Evolutionary conservation across 495 filamentous ascomycete genomes (phyloP).

Genomic region (Trichoderma erinaceum): DNA sequence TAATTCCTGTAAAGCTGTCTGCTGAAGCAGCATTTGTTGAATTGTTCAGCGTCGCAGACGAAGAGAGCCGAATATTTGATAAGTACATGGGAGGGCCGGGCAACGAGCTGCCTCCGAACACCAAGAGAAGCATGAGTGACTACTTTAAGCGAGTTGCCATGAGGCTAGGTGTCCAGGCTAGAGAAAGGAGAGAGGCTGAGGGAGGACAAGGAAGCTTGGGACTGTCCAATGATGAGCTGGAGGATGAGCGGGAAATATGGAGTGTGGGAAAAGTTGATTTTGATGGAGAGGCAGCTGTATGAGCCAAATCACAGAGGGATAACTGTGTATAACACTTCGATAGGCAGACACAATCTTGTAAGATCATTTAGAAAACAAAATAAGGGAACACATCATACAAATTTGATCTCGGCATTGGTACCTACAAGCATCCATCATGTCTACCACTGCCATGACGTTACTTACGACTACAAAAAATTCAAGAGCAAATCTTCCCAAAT

Average conservation of each 20-base stretch:
- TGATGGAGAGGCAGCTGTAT: constrained; percentile 43
- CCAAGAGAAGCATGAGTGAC: constrained; percentile 87
- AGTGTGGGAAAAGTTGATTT: constrained; percentile 88
- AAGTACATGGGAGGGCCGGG: constrained; percentile 60
- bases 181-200: constrained; percentile 83
- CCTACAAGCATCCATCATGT: too few species aligned
- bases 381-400: too few species aligned
- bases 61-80: constrained; percentile 81
- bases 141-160: constrained; percentile 94
- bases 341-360: too few species aligned
- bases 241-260: constrained; percentile 95
- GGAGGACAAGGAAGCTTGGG: constrained; percentile 82
- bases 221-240: constrained; percentile 77
- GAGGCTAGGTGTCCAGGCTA: constrained; percentile 71
- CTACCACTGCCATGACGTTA: too few species aligned
- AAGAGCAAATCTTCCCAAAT: too few species aligned
- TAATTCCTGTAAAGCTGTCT: constrained; percentile 95
- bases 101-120: constrained; percentile 53
- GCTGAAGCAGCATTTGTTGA: constrained; percentile 91
- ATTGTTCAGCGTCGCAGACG: constrained; percentile 87
- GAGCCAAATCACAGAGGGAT: background rate
- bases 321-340: background rate
- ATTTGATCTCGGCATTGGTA: too few species aligned
- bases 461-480: too few species aligned
- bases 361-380: too few species aligned